Evolutionary conservation across 139 green algal genomes (phyloP).

Genomic region (Micromonas commoda): DNA sequence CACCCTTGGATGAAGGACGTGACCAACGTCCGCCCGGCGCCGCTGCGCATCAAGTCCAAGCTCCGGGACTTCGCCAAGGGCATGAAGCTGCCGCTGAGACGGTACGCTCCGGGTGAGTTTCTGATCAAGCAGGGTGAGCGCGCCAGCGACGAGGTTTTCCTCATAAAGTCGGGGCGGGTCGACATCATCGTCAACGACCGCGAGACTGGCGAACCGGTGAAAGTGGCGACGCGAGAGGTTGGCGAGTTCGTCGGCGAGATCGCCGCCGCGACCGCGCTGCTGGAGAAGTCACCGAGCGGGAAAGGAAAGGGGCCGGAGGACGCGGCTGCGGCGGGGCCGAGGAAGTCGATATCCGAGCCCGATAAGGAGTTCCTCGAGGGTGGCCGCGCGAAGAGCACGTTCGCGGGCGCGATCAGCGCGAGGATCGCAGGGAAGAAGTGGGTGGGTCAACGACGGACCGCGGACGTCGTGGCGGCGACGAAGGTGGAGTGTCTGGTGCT

Average conservation of each 20-base stretch:
- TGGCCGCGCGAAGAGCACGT: background rate
- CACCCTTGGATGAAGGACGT: conserved; percentile 18
- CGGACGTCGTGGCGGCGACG: background rate
- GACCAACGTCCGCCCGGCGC: background rate
- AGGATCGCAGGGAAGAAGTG: background rate
- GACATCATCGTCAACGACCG: background rate
- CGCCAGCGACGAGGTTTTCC: conserved; percentile 10
- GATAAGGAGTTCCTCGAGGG: background rate
- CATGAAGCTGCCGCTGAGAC: conserved; percentile 11
- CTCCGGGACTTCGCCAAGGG: conserved; percentile 7
- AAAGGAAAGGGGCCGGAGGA: too few species aligned
- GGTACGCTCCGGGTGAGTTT: conserved; percentile 11
- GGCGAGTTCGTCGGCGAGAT: conserved; percentile 24
- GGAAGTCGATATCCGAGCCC: too few species aligned
- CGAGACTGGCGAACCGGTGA: background rate
- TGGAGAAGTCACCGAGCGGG: background rate
- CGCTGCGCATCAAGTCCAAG: conserved; percentile 16
- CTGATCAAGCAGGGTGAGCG: conserved; percentile 17
- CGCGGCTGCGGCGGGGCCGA: too few species aligned
- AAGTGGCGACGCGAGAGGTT: conserved; percentile 5
- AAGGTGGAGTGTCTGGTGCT: conserved; percentile 10
- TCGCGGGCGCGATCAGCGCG: background rate
- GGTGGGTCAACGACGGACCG: conserved; percentile 1
- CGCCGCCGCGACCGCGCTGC: background rate
- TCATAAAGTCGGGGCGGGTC: conserved; percentile 15